Percentiles rank a stretch among this genome's conserved stretches.
Evolutionary conservation across 768 basidiomycete species (phyloP).

Genomic region (Russula olivacea): DNA sequence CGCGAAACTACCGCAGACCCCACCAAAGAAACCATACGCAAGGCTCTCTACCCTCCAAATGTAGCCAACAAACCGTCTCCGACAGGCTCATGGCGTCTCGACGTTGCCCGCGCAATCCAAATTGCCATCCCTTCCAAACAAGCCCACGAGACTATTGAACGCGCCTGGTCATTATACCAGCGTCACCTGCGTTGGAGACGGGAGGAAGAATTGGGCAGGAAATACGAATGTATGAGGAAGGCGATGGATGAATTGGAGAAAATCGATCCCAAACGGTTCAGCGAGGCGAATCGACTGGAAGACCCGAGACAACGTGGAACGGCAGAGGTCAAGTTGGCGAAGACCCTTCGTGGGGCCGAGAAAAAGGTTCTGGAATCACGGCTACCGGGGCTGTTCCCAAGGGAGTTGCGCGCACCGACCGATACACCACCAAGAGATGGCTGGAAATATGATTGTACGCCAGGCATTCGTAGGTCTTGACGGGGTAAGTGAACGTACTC

Average conservation of each 20-base stretch:
- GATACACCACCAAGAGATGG: slow-evolving; percentile 78
- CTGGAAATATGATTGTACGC: slow-evolving; percentile 85
- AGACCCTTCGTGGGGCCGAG: slow-evolving; percentile 59
- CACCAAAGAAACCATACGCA: slow-evolving; percentile 67
- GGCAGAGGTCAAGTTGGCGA: slow-evolving; percentile 53
- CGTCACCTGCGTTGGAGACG: slow-evolving; percentile 67
- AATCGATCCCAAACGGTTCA: slow-evolving; percentile 51
- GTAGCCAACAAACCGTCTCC: slow-evolving; percentile 66
- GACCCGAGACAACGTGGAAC: slow-evolving; percentile 61
- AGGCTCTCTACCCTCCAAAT: slow-evolving; percentile 74
- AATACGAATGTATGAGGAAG: slow-evolving; percentile 72
- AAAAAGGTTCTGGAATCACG: slow-evolving; percentile 68
- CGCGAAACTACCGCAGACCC: slow-evolving; percentile 48
- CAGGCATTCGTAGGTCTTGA: slow-evolving; percentile 30
- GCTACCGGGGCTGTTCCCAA: slow-evolving; percentile 76
- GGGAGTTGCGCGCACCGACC: slow-evolving; percentile 78
- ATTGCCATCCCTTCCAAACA: slow-evolving; percentile 83
- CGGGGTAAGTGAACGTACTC: slow-evolving; percentile 5
- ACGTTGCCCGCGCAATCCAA: slow-evolving; percentile 70
- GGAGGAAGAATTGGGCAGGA: slow-evolving; percentile 62
- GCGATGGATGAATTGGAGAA: slow-evolving; percentile 79
- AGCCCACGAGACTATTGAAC: slow-evolving; percentile 87
- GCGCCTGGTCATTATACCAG: slow-evolving; percentile 81
- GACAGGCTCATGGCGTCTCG: slow-evolving; percentile 77
- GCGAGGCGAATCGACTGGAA: slow-evolving; percentile 67